Base-by-base conservation (phyloP, 176 grass and related monocot species). In the Oryza glumipatula region DNA sequence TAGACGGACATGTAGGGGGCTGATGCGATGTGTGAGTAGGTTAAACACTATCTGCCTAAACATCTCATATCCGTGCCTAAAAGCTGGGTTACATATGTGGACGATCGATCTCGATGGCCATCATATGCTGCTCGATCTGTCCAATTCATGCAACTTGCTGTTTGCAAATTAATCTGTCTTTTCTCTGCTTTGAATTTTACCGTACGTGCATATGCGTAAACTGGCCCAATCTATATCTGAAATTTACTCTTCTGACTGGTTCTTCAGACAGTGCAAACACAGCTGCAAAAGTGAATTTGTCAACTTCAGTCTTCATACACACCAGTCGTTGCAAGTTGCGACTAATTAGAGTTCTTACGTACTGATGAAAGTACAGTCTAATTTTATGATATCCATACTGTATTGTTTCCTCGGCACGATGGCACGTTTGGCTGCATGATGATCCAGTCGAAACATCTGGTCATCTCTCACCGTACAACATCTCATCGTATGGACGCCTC, bases 31-130 rank as follows among this genome's bases (percentile, higher is more conserved):
- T 58, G 68, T 44, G 44, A 19, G 33, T 49, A 78, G 74, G 58
- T 78, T 73, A 56, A 88, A 78, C 72, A 78, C 56, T 32, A 76
- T 15, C 17, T 21, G 54, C 74, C 73, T 65, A 70, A 82, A 65
- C 66, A 52, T 83, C 65, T 49, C 71, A 60, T 78, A 75, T 78
- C 80, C 44, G 4, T 72, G 45, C 43, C 38, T 43, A 72, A 84
- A 84, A 81, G 51, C 41, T 85, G 39, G 30, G 56, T 60, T 22
- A 67, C n/a, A 12, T 77, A 38, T n/a, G 12, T 13, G 11, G 11
- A 3, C 12, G 47, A 58, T 61, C 12, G 47, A 58, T 61, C n/a
- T 21, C 79, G 30, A 22, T 58, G 56, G 26, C 56, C 43, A 52
- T 58, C 48, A 61, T 43, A 33, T 67, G 46, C 72, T 65, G 39